These are phyloP conservation scores for Trifolium pratense DNA, from an alignment of 306 rosid species.

Conservation along the genomic window DNA sequence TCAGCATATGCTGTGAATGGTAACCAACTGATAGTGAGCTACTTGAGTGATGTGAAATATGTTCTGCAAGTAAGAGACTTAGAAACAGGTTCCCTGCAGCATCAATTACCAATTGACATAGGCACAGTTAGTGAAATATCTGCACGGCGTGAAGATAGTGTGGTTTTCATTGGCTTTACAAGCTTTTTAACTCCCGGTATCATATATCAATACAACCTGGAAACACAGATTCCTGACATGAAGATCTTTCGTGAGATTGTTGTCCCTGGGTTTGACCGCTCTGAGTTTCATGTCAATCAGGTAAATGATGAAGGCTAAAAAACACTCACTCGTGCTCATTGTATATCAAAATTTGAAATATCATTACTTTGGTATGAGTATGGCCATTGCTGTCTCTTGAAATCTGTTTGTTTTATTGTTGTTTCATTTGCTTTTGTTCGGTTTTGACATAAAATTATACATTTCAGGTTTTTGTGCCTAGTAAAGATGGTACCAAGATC, in stretches of 20 bases:
- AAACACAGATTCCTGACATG: conserved; percentile 61
- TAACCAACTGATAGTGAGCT: conserved; percentile 73
- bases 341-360: not conserved
- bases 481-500: conserved; percentile 87
- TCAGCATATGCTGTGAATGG: conserved; percentile 83
- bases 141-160: conserved; percentile 72
- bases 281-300: conserved; percentile 76
- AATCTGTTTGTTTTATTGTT: conserved; percentile 27
- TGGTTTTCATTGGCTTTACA: conserved; percentile 71
- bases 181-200: conserved; percentile 89
- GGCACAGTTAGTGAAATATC: conserved; percentile 80
- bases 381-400: conserved; percentile 7
- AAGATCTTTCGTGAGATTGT: conserved; percentile 83
- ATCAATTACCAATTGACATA: conserved; percentile 84
- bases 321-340: not conserved
- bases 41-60: conserved; percentile 91
- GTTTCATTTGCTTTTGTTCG: conserved; percentile 8
- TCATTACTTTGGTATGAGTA: not conserved
- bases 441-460: conserved; percentile 5
- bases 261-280: conserved; percentile 80
- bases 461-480: conserved; percentile 74
- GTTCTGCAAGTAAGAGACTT: conserved; percentile 85
- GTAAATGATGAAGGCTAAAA: conserved; percentile 40
- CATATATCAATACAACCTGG: conserved; percentile 79
- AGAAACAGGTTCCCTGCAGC: conserved; percentile 76